These are phyloP conservation scores for Phytophthora tubulina DNA, from an alignment of 352 stramenopile species.

Conservation along the genomic window DNA sequence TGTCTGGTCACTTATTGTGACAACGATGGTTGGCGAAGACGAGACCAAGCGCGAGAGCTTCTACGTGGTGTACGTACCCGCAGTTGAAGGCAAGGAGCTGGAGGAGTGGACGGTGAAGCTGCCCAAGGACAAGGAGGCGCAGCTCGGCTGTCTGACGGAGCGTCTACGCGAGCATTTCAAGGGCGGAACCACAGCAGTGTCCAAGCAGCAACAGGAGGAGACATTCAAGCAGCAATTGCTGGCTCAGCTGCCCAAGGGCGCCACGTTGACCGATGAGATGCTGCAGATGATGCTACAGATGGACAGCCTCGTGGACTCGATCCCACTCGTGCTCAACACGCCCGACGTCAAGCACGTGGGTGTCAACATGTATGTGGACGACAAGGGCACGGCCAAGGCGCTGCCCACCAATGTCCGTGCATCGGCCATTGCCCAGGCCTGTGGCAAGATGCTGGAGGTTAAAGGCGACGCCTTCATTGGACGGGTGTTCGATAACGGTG, in stretches of 20 bases:
- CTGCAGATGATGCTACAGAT: conserved; percentile 91
- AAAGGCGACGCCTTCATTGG: conserved; percentile 89
- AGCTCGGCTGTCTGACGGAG: conserved; percentile 87
- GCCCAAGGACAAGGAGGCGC: conserved; percentile 78
- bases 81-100: conserved; percentile 60
- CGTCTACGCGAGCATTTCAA: conserved; percentile 85
- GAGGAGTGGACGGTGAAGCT: conserved; percentile 81
- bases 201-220: conserved; percentile 64
- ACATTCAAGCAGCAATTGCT: conserved; percentile 87
- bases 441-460: conserved; percentile 86
- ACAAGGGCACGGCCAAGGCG: conserved; percentile 90
- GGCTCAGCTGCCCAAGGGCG: conserved; percentile 72
- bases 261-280: conserved; percentile 76
- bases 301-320: conserved; percentile 89
- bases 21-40: conserved; percentile 65
- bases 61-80: conserved; percentile 76
- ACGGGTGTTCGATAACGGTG: conserved; percentile 90
- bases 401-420: conserved; percentile 82
- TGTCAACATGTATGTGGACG: conserved; percentile 92
- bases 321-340: conserved; percentile 89
- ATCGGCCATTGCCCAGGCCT: conserved; percentile 83
- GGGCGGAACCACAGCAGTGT: conserved; percentile 42
- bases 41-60: conserved; percentile 66
- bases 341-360: conserved; percentile 73
- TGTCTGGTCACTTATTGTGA: not conserved